Base-by-base conservation (phyloP, 163 green algal genomes). In the Scenedesmus sp. region DNA sequence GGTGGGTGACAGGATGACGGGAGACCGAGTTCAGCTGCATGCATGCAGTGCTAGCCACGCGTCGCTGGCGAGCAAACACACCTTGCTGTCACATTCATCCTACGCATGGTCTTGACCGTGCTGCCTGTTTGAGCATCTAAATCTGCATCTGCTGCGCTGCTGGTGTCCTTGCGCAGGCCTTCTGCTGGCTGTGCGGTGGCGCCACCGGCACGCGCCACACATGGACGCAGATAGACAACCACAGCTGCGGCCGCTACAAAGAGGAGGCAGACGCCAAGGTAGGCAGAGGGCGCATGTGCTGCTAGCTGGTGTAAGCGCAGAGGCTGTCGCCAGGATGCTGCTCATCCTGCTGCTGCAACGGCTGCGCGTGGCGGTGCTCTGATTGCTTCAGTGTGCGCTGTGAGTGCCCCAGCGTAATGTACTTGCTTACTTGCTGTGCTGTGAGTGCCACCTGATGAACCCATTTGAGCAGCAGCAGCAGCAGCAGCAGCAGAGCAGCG, bases 131-230 rank as follows among this genome's bases (percentile, higher is more conserved):
- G n/a, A n/a, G n/a, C n/a, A n/a, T n/a, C n/a, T n/a, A n/a, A n/a
- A n/a, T n/a, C 7, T 70, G 56, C 56, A n/a, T n/a, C 56, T 76
- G 65, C 65, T 76, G 65, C 12, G 30, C 65, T 80, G n/a, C n/a
- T 79, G 83, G 30, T 73, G 68, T 81, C 44, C 33, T 9, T 59
- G 18, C 40, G 44, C 95, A 98, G 95, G 85, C 95, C 12, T 98
- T 98, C 89, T 98, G 97, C 94, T 99, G 97, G 97, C 94, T 99
- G 59, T 99, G 97, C 92, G 97, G 97, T 37, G 91, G 90, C 16
- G 93, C 90, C 33, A 99, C 97, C 6, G 97, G 97, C 24, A 91
- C 83, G 20, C 91, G 92, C 6, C 97, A 99, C 94, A 97, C 95
- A 5, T 99, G 96, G 95, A 96, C 93, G 13, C 90, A 86, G 13